Percentiles rank a stretch among this genome's conserved stretches.
Evolutionary conservation across 208 protist species (phyloP).

Genomic region (Leishmania guyanensis): DNA sequence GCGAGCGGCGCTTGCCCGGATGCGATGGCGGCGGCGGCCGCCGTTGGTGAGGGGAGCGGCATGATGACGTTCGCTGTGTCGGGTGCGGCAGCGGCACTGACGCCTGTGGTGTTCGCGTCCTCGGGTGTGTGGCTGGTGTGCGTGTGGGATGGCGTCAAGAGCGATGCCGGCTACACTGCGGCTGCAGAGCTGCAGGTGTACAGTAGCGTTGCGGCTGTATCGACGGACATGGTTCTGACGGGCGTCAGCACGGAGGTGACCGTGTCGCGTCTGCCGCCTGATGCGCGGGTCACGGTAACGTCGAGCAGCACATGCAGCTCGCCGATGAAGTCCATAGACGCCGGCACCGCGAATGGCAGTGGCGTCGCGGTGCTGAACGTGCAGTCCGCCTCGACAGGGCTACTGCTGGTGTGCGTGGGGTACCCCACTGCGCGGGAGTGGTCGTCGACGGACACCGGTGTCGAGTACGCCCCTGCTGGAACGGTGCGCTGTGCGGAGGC

Average conservation of each 20-base stretch:
- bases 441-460: conserved; percentile 1
- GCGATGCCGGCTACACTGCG: conserved; percentile 4
- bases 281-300: conserved; percentile 19
- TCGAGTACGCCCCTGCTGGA: conserved; percentile 29
- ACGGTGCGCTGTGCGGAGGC: conserved; percentile 24
- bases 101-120: conserved; percentile 29
- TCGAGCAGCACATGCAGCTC: conserved; percentile 10
- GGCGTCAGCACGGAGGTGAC: conserved; percentile 17
- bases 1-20: neutral
- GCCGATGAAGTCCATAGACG: conserved; percentile 5
- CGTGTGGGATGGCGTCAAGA: conserved; percentile 10
- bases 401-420: conserved; percentile 43
- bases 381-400: conserved; percentile 8
- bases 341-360: conserved; percentile 15
- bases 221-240: conserved; percentile 24
- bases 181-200: conserved; percentile 35
- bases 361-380: conserved; percentile 24
- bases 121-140: conserved; percentile 40
- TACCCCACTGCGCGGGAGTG: conserved; percentile 30
- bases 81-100: neutral
- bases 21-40: neutral
- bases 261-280: conserved; percentile 28
- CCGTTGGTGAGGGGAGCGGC: neutral
- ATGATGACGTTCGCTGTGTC: conserved; percentile 11
- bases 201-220: conserved; percentile 18